Evolutionary conservation across 495 filamentous ascomycete species (phyloP), one percentile per base, ranked within the genome.

Genomic region (Lasiosphaeria miniovina): DNA sequence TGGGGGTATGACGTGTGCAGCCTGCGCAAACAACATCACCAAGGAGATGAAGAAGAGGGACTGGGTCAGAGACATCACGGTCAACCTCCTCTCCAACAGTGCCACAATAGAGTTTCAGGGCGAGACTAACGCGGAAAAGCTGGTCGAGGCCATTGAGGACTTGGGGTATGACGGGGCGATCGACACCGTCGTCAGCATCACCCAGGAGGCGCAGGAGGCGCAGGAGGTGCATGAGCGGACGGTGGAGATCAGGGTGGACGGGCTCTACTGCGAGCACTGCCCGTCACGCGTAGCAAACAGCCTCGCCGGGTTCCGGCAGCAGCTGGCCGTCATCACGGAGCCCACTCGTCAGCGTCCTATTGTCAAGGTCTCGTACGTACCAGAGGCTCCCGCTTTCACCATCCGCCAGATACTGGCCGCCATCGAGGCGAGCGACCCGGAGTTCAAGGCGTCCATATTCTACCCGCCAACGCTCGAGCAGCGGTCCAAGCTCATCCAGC

Each of bases 191-290:
- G 64, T 63, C 32, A 66, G 63, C 52, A 58, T 71, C 31, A 36
- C 49, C 40, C 55, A 61, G 38, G 62, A 72, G 36, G 54, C 65
- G 49, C 55, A 61, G 38, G 62, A 72, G 36, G 54, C 65, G 49
- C 36, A 57, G 7, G 61, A 55, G 34, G 57, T 62, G 12, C 68
- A 69, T 14, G 69, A 80, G 31, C 78, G 92, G 57, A 84, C 83
- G 4, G 78, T 93, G 7, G 73, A 78, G 52, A 86, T 96, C 61
- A 77, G 63, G 36, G 80, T 98, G 45, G 82, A 90, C 45, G 93
- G 94, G 45, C 91, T 97, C 82, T 93, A 88, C 73, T 97, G 93
- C 74, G 80, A 85, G 41, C 88, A 93, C 68, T 97, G 94, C 65
- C 88, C 93, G 3, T 72, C 74, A 8, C 81, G 84, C 36, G 78